Percentiles rank a stretch among this genome's conserved stretches.
Conservation (phyloP, 352 stramenopile species). For the Globisporangium barbulae region DNA sequence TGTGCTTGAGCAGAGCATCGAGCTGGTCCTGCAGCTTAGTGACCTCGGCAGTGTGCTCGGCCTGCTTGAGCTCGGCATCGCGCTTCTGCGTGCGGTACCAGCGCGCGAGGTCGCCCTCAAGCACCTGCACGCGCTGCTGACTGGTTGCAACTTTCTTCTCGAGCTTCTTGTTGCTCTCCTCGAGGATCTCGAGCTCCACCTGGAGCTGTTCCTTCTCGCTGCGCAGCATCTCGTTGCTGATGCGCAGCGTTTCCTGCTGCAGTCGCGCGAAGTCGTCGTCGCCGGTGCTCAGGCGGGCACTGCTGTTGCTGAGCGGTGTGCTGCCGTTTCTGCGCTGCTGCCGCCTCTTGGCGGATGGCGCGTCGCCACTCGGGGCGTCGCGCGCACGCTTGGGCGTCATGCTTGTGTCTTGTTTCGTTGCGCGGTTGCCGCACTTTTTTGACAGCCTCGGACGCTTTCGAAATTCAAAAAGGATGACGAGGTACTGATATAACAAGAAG, state of each 20-base stretch:
- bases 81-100: conserved; percentile 35
- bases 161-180: conserved; percentile 17
- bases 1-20: neutral
- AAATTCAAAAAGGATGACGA: neutral
- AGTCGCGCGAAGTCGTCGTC: conserved; percentile 5
- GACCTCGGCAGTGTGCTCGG: conserved; percentile 22
- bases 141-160: conserved; percentile 16
- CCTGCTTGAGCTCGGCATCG: conserved; percentile 23
- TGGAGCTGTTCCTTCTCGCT: conserved; percentile 37
- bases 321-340: neutral
- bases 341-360: neutral
- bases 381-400: conserved; percentile 5
- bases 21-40: conserved; percentile 22
- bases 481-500: neutral
- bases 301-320: neutral
- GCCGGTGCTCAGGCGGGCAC: neutral
- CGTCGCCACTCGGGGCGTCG: neutral
- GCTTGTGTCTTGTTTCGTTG: neutral
- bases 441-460: neutral
- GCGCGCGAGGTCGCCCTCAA: conserved; percentile 40
- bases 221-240: conserved; percentile 36
- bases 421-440: conserved; percentile 1
- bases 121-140: conserved; percentile 24
- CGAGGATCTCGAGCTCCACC: conserved; percentile 13
- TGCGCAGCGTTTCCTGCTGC: conserved; percentile 28